Base-by-base conservation (phyloP, 192 early-diverging fungal species). In the Coemansia sp. region DNA sequence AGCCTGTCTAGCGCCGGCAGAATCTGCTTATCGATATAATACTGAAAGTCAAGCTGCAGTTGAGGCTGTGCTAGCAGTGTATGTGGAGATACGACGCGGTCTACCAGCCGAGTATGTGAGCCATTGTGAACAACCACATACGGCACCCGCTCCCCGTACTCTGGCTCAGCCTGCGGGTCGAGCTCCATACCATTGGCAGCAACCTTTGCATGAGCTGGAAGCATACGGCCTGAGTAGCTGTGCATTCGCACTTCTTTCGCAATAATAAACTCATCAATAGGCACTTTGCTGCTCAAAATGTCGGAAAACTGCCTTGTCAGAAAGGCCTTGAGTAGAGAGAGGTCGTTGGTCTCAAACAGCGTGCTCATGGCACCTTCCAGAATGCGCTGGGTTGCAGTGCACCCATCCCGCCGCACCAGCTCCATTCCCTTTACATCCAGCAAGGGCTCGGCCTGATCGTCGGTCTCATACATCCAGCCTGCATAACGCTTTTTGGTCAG, bases 351-450 rank as follows among this genome's bases (percentile, higher is more conserved):
- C 6, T 80, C 55, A 63, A 98, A 98, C 47, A 98, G 62, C 0
- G 85, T 86, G 83, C 87, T 83, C 15, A 98, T 72, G 36, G 80
- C 72, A 0, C 82, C 72, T 59, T 95, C 88, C 58, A 94, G 79
- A 8, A 86, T 90, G 59, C 90, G 91, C 58, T 85, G 87, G 12
- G 86, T 85, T 0, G 84, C 86, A 6, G 81, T 72, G 55, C 91
- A 91, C 21, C 91, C 91, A 72, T 96, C 94, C 1, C 95, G 72
- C 28, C 94, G 80, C 12, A 98, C 89, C 7, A 92, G 95, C 70
- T 98, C 95, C 53, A 94, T 94, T 2, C 95, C 95, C 67, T 98
- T 98, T 33, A 88, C 92, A 57, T 98, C 95, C 84, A 96, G 88
- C 11, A 76, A 76, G 1, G 91, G 90, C 43, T 84, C 83, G 3